Evolutionary conservation across 306 rosid species (phyloP).

Genomic region (Cucumis hystrix): DNA sequence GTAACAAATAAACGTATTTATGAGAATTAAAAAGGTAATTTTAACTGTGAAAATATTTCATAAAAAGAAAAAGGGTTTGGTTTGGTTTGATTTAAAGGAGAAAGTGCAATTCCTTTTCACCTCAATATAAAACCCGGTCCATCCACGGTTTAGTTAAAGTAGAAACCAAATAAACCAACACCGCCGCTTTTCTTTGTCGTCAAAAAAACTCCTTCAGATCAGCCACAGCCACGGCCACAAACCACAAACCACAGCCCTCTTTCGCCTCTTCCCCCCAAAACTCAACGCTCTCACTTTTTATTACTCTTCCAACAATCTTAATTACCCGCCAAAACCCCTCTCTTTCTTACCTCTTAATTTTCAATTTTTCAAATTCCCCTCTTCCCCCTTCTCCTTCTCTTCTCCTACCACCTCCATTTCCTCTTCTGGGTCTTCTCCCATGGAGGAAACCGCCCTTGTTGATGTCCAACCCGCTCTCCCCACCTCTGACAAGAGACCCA

Average conservation of each 20-base stretch:
- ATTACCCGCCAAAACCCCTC: conserved; percentile 25
- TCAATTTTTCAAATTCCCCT: conserved; percentile 13
- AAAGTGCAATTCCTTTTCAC: no score
- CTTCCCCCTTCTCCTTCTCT: conserved; percentile 2
- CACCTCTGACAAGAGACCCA: conserved; percentile 19
- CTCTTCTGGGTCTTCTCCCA: not conserved
- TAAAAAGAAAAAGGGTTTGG: no score
- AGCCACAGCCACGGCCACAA: not conserved
- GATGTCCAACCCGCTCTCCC: conserved; percentile 1
- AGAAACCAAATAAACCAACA: not conserved
- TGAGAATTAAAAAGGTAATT: no score
- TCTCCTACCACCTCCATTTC: conserved; percentile 10
- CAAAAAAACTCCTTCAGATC: not conserved
- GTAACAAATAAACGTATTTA: no score
- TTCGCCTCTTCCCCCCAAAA: not conserved
- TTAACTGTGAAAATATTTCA: no score
- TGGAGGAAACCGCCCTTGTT: conserved; percentile 19
- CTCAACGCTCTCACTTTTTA: not conserved
- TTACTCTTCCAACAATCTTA: not conserved
- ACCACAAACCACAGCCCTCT: not conserved
- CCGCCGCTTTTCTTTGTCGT: not conserved
- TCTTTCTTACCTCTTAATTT: conserved; percentile 3
- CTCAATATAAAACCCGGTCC: not conserved
- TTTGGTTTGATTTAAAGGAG: not conserved
- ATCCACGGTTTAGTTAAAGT: not conserved